A percentile compares a stretch with the other conserved stretches of the same genome.
phyloP scores from a whole-genome alignment of 495 filamentous ascomycete genomes.

The Aspergillus indologenus region DNA sequence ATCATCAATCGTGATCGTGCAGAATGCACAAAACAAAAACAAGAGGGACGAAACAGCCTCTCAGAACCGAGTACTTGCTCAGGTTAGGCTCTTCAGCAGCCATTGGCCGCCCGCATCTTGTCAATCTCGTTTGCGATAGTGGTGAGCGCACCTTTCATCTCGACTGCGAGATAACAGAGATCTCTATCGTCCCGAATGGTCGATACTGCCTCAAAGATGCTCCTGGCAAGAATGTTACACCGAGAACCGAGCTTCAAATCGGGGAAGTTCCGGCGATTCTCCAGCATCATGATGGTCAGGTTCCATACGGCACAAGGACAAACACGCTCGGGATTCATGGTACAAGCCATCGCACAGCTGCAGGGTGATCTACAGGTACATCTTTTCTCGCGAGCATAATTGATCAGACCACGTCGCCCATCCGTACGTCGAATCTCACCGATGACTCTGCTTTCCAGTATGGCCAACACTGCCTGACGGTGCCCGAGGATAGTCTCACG shows the following conservation, averaged over 20 bases:
- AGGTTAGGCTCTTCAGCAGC: too few species aligned
- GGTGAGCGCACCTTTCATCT: slow-evolving; percentile 22
- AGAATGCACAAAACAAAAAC: not conserved
- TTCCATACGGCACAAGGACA: slow-evolving; percentile 40
- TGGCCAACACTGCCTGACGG: slow-evolving; percentile 30
- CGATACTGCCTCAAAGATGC: slow-evolving; percentile 29
- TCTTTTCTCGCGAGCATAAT: slow-evolving; percentile 28
- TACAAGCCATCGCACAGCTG: slow-evolving; percentile 34
- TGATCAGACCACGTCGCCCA: slow-evolving; percentile 16
- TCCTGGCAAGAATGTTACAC: slow-evolving; percentile 25
- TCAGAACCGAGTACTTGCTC: not conserved
- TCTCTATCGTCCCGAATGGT: slow-evolving; percentile 17
- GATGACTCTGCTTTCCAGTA: slow-evolving; percentile 30
- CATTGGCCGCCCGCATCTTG: slow-evolving; percentile 22
- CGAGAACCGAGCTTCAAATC: slow-evolving; percentile 21
- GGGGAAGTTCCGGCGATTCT: slow-evolving; percentile 17
- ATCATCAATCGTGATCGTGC: not conserved
- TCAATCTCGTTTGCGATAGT: slow-evolving; percentile 28
- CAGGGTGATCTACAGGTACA: slow-evolving; percentile 37
- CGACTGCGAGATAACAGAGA: slow-evolving; percentile 18
- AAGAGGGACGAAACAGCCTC: not conserved
- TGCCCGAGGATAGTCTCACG: slow-evolving; percentile 29
- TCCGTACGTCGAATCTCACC: slow-evolving; percentile 36
- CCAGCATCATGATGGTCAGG: slow-evolving; percentile 30
- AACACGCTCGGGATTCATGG: slow-evolving; percentile 21